A percentile compares a stretch with the other conserved stretches of the same genome.
phyloP scores from a whole-genome alignment of 495 filamentous ascomycete genomes.

The Aspergillus biplanus region DNA sequence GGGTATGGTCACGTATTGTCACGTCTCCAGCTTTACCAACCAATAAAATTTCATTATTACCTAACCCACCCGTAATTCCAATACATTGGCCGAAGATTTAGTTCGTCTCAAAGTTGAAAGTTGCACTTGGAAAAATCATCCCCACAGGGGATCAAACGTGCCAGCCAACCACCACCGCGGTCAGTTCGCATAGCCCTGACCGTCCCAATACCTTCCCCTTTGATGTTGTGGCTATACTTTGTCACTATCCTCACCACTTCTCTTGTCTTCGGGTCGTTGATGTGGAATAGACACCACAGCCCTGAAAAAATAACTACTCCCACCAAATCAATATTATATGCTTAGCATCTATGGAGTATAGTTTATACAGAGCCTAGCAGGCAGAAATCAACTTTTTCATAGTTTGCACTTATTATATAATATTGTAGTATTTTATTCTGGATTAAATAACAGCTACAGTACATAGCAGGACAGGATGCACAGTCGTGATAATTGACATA shows the following conservation, averaged over 20 bases:
- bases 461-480: conserved; percentile 28
- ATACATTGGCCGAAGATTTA: background rate
- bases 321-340: background rate
- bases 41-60: conserved; percentile 4
- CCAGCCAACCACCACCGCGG: too few species aligned
- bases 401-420: background rate
- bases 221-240: too few species aligned
- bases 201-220: too few species aligned
- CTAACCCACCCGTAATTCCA: background rate
- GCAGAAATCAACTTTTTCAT: background rate
- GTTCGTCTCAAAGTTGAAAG: background rate
- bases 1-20: conserved; percentile 31
- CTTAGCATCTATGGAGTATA: background rate
- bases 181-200: too few species aligned
- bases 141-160: background rate
- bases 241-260: too few species aligned
- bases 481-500: conserved; percentile 29
- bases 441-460: conserved; percentile 25
- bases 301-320: too few species aligned
- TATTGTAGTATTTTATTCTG: conserved; percentile 13
- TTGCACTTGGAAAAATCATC: background rate
- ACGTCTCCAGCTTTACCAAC: conserved; percentile 18
- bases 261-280: too few species aligned
- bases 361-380: background rate
- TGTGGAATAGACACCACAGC: too few species aligned